Conservation (phyloP, 2,329 filamentous ascomycete genomes). For the Cladophialophora exuberans region DNA sequence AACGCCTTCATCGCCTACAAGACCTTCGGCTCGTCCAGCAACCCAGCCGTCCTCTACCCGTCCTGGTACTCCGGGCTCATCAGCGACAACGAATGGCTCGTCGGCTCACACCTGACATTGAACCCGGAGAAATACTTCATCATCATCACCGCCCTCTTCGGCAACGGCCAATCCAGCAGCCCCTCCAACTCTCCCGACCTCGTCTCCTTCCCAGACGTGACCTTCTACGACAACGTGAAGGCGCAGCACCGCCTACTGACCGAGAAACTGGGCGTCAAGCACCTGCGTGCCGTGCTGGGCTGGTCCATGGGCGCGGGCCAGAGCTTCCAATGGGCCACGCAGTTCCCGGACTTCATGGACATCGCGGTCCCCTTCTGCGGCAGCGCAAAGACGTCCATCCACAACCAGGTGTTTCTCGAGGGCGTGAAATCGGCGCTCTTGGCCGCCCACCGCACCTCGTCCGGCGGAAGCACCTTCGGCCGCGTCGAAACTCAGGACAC, state of each 20-base stretch:
- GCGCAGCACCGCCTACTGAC: conserved; percentile 70
- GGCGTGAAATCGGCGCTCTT: conserved; percentile 65
- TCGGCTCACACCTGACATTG: conserved; percentile 67
- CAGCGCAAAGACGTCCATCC: conserved; percentile 64
- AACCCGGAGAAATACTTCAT: conserved; percentile 69
- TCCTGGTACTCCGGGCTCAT: conserved; percentile 75
- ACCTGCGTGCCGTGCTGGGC: conserved; percentile 65
- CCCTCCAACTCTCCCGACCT: conserved; percentile 62
- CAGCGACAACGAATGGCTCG: conserved; percentile 74
- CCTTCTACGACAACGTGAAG: conserved; percentile 70
- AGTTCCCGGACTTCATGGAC: conserved; percentile 69
- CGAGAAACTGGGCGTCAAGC: conserved; percentile 62
- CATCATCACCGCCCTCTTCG: conserved; percentile 69
- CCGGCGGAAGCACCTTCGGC: conserved; percentile 55
- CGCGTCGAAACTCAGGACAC: conserved; percentile 46
- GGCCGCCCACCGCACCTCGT: conserved; percentile 58
- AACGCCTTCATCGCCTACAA: conserved; percentile 75
- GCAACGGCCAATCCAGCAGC: conserved; percentile 69
- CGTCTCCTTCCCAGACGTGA: conserved; percentile 64
- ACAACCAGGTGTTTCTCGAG: conserved; percentile 71
- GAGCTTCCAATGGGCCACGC: conserved; percentile 66
- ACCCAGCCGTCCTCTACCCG: conserved; percentile 73
- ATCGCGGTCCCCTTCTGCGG: conserved; percentile 68
- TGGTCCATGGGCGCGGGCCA: conserved; percentile 75
- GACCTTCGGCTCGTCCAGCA: conserved; percentile 66